phyloP scores from a whole-genome alignment of 2,329 filamentous ascomycete genomes.

The Drechmeria coniospora region DNA sequence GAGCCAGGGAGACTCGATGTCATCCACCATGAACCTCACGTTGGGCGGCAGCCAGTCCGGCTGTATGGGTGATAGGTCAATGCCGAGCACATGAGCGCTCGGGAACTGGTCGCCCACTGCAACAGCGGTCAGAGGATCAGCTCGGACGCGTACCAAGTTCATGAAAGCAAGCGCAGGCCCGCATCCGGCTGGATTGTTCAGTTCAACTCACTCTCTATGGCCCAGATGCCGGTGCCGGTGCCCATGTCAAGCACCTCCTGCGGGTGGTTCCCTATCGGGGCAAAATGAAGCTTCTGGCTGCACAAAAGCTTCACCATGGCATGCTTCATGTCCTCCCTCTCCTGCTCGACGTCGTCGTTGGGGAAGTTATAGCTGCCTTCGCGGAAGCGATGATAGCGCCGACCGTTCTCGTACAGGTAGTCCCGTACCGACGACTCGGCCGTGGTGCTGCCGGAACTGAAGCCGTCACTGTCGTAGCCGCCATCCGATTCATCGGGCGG shows the following conservation, averaged over 20 bases:
- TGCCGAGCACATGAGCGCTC: conserved; percentile 26
- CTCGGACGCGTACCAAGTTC: no score
- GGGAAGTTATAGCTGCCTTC: conserved; percentile 42
- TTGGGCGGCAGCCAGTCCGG: conserved; percentile 38
- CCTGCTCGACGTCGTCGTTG: conserved; percentile 44
- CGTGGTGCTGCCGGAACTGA: conserved; percentile 21
- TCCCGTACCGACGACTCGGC: conserved; percentile 27
- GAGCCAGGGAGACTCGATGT: conserved; percentile 41
- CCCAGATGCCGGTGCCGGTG: conserved; percentile 44
- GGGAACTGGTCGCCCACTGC: conserved; percentile 31
- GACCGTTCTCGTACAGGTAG: conserved; percentile 41
- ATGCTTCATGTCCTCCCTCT: conserved; percentile 42
- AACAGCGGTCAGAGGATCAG: no score
- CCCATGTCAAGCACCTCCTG: conserved; percentile 41
- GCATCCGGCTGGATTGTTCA: no score
- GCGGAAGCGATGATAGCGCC: conserved; percentile 40
- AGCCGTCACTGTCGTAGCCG: conserved; percentile 21
- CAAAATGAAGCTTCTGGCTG: conserved; percentile 32
- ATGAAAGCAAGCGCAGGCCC: no score
- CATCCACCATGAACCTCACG: conserved; percentile 39
- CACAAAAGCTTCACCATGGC: conserved; percentile 33
- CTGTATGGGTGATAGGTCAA: conserved; percentile 33
- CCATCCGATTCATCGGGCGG: conserved; percentile 15
- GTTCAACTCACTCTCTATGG: conserved; percentile 36
- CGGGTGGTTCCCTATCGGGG: conserved; percentile 30